Evolutionary conservation across 768 basidiomycete species (phyloP).

Genomic region (Rubroboletus satanas): DNA sequence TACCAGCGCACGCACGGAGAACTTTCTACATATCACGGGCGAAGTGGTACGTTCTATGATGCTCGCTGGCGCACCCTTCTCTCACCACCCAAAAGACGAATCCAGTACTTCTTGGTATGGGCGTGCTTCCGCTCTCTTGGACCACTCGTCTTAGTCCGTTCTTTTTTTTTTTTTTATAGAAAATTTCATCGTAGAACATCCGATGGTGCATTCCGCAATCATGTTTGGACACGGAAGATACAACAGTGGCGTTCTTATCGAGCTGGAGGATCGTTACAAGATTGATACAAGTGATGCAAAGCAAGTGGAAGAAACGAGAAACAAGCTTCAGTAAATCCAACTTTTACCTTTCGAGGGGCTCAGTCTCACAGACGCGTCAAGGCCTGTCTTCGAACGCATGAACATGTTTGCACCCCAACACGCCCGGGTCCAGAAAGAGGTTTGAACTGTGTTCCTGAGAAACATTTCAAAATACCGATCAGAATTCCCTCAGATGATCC

Average conservation of each 20-base stretch:
- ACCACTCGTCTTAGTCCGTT: background rate
- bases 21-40: constrained; percentile 15
- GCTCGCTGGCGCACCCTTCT: background rate
- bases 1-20: background rate
- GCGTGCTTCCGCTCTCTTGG: background rate
- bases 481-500: constrained; percentile 10
- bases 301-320: constrained; percentile 10
- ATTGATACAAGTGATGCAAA: constrained; percentile 9
- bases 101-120: constrained; percentile 17
- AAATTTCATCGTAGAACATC: constrained; percentile 13
- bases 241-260: constrained; percentile 14
- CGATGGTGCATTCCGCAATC: constrained; percentile 14
- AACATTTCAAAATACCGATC: background rate
- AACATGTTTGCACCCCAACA: constrained; percentile 22
- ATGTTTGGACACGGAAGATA: constrained; percentile 24
- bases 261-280: constrained; percentile 7
- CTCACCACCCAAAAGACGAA: constrained; percentile 13
- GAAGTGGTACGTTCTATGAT: constrained; percentile 12
- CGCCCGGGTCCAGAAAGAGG: constrained; percentile 21
- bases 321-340: constrained; percentile 13
- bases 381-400: constrained; percentile 16
- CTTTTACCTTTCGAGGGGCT: background rate
- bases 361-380: constrained; percentile 1
- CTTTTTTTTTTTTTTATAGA: background rate
- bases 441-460: background rate